Evolutionary conservation across 805 yeast genomes (phyloP), one percentile per base, ranked within the genome.

Genomic region (Teunomyces aglyptinius): DNA sequence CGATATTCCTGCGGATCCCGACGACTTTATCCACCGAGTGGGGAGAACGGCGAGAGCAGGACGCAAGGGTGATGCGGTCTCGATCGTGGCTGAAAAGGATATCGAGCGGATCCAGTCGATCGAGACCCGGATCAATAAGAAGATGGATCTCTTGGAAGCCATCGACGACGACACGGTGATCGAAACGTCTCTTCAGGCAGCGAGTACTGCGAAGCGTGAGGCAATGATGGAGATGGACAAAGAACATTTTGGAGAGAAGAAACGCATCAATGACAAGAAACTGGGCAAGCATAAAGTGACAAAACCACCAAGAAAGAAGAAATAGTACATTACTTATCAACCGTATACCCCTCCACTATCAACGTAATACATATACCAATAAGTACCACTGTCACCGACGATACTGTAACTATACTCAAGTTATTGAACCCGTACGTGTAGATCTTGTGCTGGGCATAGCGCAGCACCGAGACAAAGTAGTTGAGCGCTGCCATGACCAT

Each of bases 11-110:
- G 90, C 94, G 0, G 97, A 94, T 60, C 88, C 98, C 3, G 97
- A 94, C 60, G 97, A 94, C 52, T 94, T 89, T 58, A 90, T 94
- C 45, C 99, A 94, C 68, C 77, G 99, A 65, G 96, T 92, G 8
- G 99, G 99, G 72, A 88, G 99, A 81, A 92, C 99, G 10, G 99
- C 98, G 7, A 86, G 99, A 78, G 98, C 98, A 2, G 98, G 98
- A 2, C 77, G 96, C 56, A 69, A 72, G 43, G 99, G 99, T 69
- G 89, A 82, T 52, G 79, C 96, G 5, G 72, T 94, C 1, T 81
- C 94, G 11, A 76, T 94, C 48, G 86, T 94, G 3, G 81, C 96
- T 1, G 96, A 91, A 57, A 81, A 85, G 49, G 99, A 92, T 61
- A 83, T 94, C 11, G 77, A 75, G 20, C 77, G 98, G 57, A 77